Evolutionary conservation across 495 filamentous ascomycete genomes (phyloP).

Genomic region (Jackrogersella minutella): DNA sequence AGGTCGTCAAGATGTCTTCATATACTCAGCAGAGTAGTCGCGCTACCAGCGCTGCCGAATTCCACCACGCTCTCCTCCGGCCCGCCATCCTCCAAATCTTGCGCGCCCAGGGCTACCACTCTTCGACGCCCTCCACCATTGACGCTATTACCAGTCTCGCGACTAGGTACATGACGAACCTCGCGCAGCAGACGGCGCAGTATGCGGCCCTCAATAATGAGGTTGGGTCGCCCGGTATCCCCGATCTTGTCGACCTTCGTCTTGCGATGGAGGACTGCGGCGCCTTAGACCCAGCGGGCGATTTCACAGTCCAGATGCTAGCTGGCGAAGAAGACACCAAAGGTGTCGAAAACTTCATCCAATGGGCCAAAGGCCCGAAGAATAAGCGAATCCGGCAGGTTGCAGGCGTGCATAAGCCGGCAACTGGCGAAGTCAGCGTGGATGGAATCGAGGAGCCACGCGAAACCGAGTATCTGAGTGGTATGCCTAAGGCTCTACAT

Average conservation of each 20-base stretch:
- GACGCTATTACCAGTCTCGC: slow-evolving; percentile 81
- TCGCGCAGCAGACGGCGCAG: slow-evolving; percentile 68
- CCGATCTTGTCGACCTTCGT: slow-evolving; percentile 77
- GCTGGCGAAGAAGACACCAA: slow-evolving; percentile 70
- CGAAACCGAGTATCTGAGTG: slow-evolving; percentile 74
- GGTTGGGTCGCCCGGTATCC: slow-evolving; percentile 40
- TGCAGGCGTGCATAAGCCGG: slow-evolving; percentile 62
- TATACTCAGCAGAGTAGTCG: neutral
- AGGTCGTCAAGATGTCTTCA: slow-evolving; percentile 5
- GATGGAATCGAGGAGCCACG: slow-evolving; percentile 49
- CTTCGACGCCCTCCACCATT: slow-evolving; percentile 74
- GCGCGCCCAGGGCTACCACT: slow-evolving; percentile 83
- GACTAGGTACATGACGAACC: slow-evolving; percentile 73
- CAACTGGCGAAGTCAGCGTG: slow-evolving; percentile 26
- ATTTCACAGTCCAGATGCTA: slow-evolving; percentile 35
- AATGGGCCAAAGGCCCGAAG: slow-evolving; percentile 72
- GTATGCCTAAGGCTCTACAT: slow-evolving; percentile 45
- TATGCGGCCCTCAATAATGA: slow-evolving; percentile 62
- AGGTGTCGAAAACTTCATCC: slow-evolving; percentile 74
- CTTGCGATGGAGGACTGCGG: slow-evolving; percentile 82
- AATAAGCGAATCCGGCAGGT: slow-evolving; percentile 72
- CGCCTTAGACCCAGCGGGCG: slow-evolving; percentile 63
- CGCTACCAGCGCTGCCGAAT: slow-evolving; percentile 15
- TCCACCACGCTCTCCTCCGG: slow-evolving; percentile 72
- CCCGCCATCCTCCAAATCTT: slow-evolving; percentile 86